phyloP scores from a whole-genome alignment of 2,329 filamentous ascomycete genomes.

The Stylonectria norvegica region DNA sequence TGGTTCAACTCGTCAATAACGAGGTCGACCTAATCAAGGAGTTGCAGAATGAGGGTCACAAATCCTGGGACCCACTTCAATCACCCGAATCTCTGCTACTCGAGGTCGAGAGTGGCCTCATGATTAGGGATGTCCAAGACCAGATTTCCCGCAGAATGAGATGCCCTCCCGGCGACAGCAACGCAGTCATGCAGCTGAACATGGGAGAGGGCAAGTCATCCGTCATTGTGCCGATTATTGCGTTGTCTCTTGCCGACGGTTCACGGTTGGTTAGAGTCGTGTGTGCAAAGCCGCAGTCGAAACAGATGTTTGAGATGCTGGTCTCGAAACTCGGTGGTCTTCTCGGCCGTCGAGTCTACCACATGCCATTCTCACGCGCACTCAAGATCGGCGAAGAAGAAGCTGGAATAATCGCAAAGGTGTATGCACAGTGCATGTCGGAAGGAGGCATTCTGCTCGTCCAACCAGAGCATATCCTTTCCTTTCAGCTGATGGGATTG shows the following conservation, averaged over 20 bases:
- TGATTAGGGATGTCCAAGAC: constrained; percentile 59
- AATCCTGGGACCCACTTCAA: constrained; percentile 50
- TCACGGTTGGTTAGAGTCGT: constrained; percentile 53
- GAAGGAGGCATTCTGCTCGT: constrained; percentile 55
- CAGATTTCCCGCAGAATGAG: constrained; percentile 58
- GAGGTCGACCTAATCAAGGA: constrained; percentile 38
- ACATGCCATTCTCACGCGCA: constrained; percentile 57
- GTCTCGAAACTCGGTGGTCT: constrained; percentile 48
- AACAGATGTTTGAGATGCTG: constrained; percentile 50
- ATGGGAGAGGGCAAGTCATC: constrained; percentile 72
- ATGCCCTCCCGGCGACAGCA: constrained; percentile 34
- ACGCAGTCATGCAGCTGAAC: constrained; percentile 62
- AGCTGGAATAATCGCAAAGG: constrained; percentile 33
- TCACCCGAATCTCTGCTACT: constrained; percentile 61
- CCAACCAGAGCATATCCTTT: constrained; percentile 63
- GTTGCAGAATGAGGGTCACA: constrained; percentile 54
- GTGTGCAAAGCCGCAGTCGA: constrained; percentile 58
- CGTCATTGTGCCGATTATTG: constrained; percentile 64
- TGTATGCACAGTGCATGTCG: constrained; percentile 46
- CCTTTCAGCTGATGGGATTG: constrained; percentile 59
- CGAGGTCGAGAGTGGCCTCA: constrained; percentile 60
- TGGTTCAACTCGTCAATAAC: constrained; percentile 29
- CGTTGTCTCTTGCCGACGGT: constrained; percentile 49
- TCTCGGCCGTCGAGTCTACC: constrained; percentile 50
- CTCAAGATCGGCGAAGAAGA: constrained; percentile 33